phyloP scores from a whole-genome alignment of 2,329 filamentous ascomycete genomes.

The Aspergillus alliaceus region DNA sequence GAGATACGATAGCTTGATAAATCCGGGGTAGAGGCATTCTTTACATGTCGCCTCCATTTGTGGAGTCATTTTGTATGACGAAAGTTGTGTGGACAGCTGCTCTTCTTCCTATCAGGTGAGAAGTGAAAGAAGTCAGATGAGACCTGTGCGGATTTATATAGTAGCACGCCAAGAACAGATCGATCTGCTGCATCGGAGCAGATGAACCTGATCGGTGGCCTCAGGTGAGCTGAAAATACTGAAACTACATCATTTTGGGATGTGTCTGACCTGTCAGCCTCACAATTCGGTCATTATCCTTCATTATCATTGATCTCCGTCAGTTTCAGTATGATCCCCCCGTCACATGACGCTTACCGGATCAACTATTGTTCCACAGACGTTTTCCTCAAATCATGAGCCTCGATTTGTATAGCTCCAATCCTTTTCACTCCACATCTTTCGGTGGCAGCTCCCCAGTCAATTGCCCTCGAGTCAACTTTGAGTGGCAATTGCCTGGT shows the following conservation, averaged over 20 bases:
- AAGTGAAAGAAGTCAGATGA: conserved; percentile 7
- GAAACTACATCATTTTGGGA: background rate
- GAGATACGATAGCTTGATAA: background rate
- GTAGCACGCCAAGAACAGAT: background rate
- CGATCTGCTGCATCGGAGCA: conserved; percentile 3
- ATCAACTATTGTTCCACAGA: conserved; percentile 1
- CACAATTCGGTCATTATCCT: background rate
- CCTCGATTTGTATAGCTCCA: conserved; percentile 3
- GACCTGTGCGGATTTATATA: background rate
- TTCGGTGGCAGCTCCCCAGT: conserved; percentile 1
- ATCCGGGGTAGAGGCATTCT: background rate
- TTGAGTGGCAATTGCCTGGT: conserved; percentile 11
- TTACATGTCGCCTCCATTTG: background rate
- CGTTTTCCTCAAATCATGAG: conserved; percentile 6
- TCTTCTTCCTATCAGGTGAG: conserved; percentile 10
- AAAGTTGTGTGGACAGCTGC: conserved; percentile 1
- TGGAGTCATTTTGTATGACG: background rate
- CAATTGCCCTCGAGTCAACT: background rate
- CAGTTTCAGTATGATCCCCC: too few relatives aligned
- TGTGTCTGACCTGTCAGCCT: too few relatives aligned
- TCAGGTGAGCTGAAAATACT: conserved; percentile 38
- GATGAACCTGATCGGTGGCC: conserved; percentile 48
- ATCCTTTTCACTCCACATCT: background rate
- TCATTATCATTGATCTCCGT: too few relatives aligned
- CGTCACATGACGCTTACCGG: conserved; percentile 2